These are phyloP conservation scores for Metrosideros polymorpha DNA, from an alignment of 441 rosid genomes.

Conservation along the genomic window DNA sequence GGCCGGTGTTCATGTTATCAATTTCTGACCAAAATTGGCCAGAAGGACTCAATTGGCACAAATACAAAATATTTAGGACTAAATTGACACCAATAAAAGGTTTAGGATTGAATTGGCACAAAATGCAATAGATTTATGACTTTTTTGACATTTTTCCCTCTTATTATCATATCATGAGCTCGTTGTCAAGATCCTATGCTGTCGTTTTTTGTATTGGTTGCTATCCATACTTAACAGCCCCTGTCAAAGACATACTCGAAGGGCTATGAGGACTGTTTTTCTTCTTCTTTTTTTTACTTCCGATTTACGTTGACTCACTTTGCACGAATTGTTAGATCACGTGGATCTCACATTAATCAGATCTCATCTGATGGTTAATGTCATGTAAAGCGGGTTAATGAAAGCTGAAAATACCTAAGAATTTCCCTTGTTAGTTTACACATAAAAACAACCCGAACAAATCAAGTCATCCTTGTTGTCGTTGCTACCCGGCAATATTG, in stretches of 20 bases:
- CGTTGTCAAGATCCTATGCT: not conserved
- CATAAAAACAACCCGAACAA: not conserved
- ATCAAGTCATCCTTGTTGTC: not conserved
- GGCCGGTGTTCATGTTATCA: too few relatives aligned
- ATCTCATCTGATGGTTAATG: not conserved
- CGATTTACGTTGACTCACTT: fast-evolving
- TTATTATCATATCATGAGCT: too few relatives aligned
- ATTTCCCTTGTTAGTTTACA: not conserved
- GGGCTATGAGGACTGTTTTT: not conserved
- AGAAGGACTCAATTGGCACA: too few relatives aligned
- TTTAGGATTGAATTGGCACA: too few relatives aligned
- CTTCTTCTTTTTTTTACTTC: not conserved
- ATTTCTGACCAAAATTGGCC: too few relatives aligned
- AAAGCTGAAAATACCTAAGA: not conserved
- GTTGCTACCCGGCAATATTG: not conserved
- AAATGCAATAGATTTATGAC: too few relatives aligned
- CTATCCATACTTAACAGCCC: not conserved
- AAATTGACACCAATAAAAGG: too few relatives aligned
- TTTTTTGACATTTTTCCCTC: too few relatives aligned
- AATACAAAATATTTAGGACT: too few relatives aligned
- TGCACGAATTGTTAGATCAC: not conserved
- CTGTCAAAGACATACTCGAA: not conserved
- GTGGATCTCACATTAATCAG: fast-evolving
- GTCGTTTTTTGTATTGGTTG: not conserved
- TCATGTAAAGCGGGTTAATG: not conserved